Base-by-base conservation (phyloP, 176 grass and related monocot genomes). In the Hordeum marinum region DNA sequence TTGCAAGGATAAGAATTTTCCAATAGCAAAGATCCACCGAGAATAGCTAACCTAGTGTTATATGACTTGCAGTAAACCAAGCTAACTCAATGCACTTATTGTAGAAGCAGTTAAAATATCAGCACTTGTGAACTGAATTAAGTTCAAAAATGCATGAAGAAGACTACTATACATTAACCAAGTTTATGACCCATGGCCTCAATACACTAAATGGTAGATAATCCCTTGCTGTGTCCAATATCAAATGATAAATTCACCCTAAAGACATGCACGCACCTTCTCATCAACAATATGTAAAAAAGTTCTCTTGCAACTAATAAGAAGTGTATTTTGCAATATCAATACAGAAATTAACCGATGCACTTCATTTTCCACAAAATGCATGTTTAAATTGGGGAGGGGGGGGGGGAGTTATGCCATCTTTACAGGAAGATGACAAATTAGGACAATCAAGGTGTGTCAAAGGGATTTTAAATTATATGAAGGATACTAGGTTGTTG, bases 131-230 rank as follows among this genome's bases (percentile, higher is more conserved):
- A 57, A 21, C 54, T 57, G 54, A 57, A 21, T 57, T 8, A 57
- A 8, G 7, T 57, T 21, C 54, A 52, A 52, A 52, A 62, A 21
- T 69, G 32, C 15, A 81, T 58, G 34, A 52, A 36, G 39, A 62
- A 77, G 24, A 72, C 31, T 15, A 82, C 3, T 84, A 26, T 35
- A 83, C 40, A 64, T 70, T 78, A 57, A 78, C 54, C 43, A 57
- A 58, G 21, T 59, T 43, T 65, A 82, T 14, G 13, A 63, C 39
- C 7, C 55, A 85, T 68, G 42, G 12, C 14, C 18, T 89, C 12
- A 39, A 48, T 21, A 46, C n/a, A 36, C 7, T 60, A 76, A 79
- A 42, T 42, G 37, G 27, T 12, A 7, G 27, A 69, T 52, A 52
- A 52, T 52, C 14, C 18, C 17, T 24, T 41, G 32, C 2, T 20